phyloP scores from a whole-genome alignment of 306 rosid genomes.

The Sicyos baderoa region DNA sequence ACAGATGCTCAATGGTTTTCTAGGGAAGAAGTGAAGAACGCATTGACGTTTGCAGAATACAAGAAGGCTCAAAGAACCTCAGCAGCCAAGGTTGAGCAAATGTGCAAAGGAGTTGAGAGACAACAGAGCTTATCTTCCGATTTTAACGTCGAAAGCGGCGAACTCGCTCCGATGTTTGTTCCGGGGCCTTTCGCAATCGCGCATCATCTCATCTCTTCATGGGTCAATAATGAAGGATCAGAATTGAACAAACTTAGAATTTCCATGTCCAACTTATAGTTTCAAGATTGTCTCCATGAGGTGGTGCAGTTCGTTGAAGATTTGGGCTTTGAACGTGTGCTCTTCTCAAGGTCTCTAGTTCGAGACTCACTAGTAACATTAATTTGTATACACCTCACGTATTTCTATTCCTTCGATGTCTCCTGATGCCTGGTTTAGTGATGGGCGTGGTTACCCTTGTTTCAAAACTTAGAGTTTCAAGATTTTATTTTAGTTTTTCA shows the following conservation, averaged over 20 bases:
- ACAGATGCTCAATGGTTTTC: slow-evolving; percentile 60
- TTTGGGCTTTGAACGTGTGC: no score
- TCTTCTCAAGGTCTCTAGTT: no score
- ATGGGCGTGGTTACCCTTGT: no score
- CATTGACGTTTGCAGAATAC: slow-evolving; percentile 59
- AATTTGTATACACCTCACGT: no score
- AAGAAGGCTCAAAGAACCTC: slow-evolving; percentile 66
- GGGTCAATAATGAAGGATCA: slow-evolving; percentile 48
- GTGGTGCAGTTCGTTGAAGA: no score
- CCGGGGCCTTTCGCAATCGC: slow-evolving; percentile 91
- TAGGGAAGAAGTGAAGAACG: slow-evolving; percentile 66
- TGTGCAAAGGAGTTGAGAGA: slow-evolving; percentile 66
- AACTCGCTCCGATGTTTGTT: slow-evolving; percentile 62
- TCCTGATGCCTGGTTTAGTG: no score
- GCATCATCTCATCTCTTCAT: slow-evolving; percentile 73
- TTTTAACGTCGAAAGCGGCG: slow-evolving; percentile 67
- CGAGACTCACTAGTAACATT: no score
- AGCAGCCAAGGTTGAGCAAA: slow-evolving; percentile 62
- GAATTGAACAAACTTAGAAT: slow-evolving; percentile 4
- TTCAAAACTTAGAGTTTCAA: no score
- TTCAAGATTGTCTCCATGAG: not conserved
- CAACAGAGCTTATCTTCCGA: slow-evolving; percentile 61
- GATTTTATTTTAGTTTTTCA: no score
- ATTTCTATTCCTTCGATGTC: no score
- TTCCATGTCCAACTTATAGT: slow-evolving; percentile 29